Evolutionary conservation across 768 basidiomycete species (phyloP), one percentile per base, ranked within the genome.

Genomic region (Termitomyces sp.): DNA sequence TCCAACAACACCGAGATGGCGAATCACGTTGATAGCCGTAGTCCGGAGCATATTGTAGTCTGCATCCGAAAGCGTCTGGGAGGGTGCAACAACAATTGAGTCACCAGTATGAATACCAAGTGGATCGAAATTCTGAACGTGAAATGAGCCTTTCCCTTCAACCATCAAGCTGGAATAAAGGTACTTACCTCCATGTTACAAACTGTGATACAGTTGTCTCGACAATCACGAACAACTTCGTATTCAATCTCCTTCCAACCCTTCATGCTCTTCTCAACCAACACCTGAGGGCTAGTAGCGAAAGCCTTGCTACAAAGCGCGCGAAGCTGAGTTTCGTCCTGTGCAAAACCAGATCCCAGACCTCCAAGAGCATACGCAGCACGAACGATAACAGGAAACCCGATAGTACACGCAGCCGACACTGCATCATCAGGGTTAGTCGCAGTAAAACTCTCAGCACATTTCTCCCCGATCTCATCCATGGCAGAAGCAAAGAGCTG

Each of bases 221-320:
- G 82, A 76, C 95, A 98, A 74, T 99, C 96, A 59, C 96, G 83
- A 12, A 98, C 96, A 52, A 99, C 96, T 70, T 99, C 96, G 66
- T 99, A 99, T 77, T 99, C 96, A 64, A 99, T 96, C 79, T 99
- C 96, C 76, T 99, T 98, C 96, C 96, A 99, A 2, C 96, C 96
- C 76, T 98, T 98, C 96, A 98, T 98, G 67, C 92, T 95, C 81
- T 87, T 95, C 80, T 99, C 97, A 16, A 99, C 94, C n/a, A 99
- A 80, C 0, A 99, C 95, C 74, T 98, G 97, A 46, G 96, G 95
- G 66, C 93, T 95, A 15, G 94, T 98, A 47, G 96, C 95, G 69
- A 99, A 98, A 11, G 97, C 96, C 76, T 95, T 97, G 65, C 80
- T 82, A 69, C 95, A 98, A 20, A 99, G 77, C 34, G 90, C 89